Percentiles rank a stretch among this genome's conserved stretches.
These are phyloP conservation scores for Dendryphion nanum DNA, from an alignment of 2,329 filamentous ascomycete species.

Conservation along the genomic window DNA sequence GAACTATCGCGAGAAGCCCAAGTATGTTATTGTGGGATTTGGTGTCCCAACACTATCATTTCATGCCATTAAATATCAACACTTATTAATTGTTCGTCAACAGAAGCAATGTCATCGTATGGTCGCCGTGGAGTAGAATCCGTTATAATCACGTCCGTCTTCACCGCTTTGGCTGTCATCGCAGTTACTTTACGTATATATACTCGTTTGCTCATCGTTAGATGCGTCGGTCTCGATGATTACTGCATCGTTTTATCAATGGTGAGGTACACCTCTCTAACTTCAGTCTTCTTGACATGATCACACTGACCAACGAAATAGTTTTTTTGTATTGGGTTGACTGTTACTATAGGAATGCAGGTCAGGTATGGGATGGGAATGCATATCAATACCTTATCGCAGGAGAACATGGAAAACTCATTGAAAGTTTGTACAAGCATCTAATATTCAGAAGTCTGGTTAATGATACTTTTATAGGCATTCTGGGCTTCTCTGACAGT, in stretches of 20 bases:
- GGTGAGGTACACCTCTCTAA: slow-evolving; percentile 11
- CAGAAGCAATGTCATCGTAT: no score
- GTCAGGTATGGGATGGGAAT: slow-evolving; percentile 30
- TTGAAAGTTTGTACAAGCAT: slow-evolving; percentile 18
- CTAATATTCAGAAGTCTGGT: background rate
- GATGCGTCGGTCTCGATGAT: slow-evolving; percentile 27
- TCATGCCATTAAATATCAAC: no score
- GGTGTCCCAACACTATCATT: no score
- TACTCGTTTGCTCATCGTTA: slow-evolving; percentile 30
- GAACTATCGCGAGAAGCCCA: no score
- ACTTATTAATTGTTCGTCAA: no score
- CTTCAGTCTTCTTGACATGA: slow-evolving; percentile 3
- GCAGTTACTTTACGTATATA: slow-evolving; percentile 26
- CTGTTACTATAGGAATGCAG: slow-evolving; percentile 27
- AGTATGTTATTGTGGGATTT: no score
- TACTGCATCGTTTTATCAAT: slow-evolving; percentile 25
- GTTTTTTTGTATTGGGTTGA: slow-evolving; percentile 28
- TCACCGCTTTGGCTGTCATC: slow-evolving; percentile 24
- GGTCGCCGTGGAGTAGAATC: slow-evolving; percentile 15
- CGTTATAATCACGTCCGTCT: slow-evolving; percentile 19
- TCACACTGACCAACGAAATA: slow-evolving; percentile 4
- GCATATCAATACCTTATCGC: slow-evolving; percentile 15
- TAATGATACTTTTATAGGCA: slow-evolving; percentile 14
- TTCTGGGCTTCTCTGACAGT: slow-evolving; percentile 34
- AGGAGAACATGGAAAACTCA: slow-evolving; percentile 15